phyloP scores from a whole-genome alignment of 352 stramenopile genomes.

The Hyphochytrium catenoides region DNA sequence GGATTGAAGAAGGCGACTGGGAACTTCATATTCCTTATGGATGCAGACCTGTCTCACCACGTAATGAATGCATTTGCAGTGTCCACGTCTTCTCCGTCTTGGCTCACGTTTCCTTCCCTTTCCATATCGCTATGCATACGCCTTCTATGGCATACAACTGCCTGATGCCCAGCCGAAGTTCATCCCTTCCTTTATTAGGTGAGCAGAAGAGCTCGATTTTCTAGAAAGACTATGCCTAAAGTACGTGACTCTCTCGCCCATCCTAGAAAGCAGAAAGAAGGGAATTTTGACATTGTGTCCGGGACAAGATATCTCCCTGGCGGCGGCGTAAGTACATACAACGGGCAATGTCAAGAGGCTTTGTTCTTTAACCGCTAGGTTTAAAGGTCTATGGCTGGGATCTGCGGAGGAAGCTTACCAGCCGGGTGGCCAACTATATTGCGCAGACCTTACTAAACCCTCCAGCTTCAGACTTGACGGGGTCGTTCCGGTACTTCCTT shows the following conservation, averaged over 20 bases:
- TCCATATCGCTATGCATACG: slow-evolving; percentile 1
- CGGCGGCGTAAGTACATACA: slow-evolving; percentile 52
- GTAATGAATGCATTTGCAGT: slow-evolving; percentile 10
- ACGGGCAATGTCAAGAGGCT: too few relatives aligned
- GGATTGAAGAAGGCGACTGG: slow-evolving; percentile 74
- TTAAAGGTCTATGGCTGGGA: slow-evolving; percentile 84
- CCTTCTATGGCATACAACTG: neutral
- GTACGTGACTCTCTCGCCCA: too few relatives aligned
- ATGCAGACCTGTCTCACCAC: slow-evolving; percentile 95
- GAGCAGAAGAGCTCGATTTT: slow-evolving; percentile 2
- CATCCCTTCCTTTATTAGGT: slow-evolving; percentile 75
- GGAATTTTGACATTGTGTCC: slow-evolving; percentile 83
- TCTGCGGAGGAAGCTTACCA: slow-evolving; percentile 83
- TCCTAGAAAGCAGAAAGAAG: slow-evolving; percentile 33
- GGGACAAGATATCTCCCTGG: slow-evolving; percentile 78
- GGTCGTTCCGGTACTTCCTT: slow-evolving; percentile 86
- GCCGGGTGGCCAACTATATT: slow-evolving; percentile 89
- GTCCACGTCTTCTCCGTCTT: slow-evolving; percentile 1
- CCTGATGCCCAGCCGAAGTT: slow-evolving; percentile 96
- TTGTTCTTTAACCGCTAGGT: neutral
- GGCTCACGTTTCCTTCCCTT: neutral
- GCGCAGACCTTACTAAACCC: slow-evolving; percentile 86
- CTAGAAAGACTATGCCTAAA: too few relatives aligned
- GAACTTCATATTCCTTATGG: slow-evolving; percentile 92
- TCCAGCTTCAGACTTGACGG: slow-evolving; percentile 83